Conservation (phyloP, 192 early-diverging fungal genomes). For the Rhizophagus sp. region DNA sequence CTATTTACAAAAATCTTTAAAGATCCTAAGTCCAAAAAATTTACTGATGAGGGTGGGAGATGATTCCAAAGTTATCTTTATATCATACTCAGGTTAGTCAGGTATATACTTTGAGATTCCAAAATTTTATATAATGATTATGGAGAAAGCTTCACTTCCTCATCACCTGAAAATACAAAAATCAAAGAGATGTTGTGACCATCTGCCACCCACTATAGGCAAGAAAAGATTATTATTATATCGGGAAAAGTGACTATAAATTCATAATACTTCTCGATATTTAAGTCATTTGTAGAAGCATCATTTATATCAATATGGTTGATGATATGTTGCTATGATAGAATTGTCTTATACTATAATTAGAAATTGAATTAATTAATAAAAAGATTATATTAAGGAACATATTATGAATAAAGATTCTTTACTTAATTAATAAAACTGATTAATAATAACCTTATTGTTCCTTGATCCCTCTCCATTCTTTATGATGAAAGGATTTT, state of each 20-base stretch:
- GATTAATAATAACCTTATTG: slow-evolving; percentile 25
- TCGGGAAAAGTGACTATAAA: slow-evolving; percentile 1
- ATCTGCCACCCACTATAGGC: slow-evolving; percentile 1
- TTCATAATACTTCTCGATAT: background rate
- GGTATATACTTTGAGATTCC: too few species aligned
- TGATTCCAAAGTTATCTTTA: too few species aligned
- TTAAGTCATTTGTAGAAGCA: background rate
- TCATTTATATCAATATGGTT: slow-evolving; percentile 4
- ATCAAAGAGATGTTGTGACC: slow-evolving; percentile 10
- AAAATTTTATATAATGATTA: too few species aligned
- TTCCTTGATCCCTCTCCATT: slow-evolving; percentile 5
- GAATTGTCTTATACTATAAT: background rate
- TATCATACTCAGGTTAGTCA: too few species aligned
- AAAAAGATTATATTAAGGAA: background rate
- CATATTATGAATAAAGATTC: background rate
- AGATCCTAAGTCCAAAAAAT: too few species aligned
- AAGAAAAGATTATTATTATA: slow-evolving; percentile 7
- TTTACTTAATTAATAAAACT: background rate
- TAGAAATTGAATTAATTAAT: slow-evolving; percentile 12
- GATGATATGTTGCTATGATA: slow-evolving; percentile 6
- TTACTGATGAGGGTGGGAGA: too few species aligned
- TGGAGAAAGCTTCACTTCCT: too few species aligned
- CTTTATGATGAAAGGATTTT: slow-evolving; percentile 10
- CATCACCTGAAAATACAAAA: slow-evolving; percentile 18
- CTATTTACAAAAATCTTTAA: too few species aligned